Evolutionary conservation across 306 rosid species (phyloP), one percentile per base, ranked within the genome.

Genomic region (Senna siamea): DNA sequence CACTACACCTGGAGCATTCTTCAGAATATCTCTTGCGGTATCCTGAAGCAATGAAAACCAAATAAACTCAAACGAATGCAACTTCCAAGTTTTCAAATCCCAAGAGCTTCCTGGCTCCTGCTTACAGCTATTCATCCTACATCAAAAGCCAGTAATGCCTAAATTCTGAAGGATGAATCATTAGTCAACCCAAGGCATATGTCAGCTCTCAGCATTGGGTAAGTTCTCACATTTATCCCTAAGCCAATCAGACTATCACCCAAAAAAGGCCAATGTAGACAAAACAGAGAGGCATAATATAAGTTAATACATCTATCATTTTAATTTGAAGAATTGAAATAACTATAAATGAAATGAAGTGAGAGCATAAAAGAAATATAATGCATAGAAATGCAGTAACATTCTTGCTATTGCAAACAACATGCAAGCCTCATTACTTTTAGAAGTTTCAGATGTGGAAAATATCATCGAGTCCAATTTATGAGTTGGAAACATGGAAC

Each of bases 1-100:
- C 83, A 92, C 96, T 44, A 94, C 79, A 10, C 99, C 99, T 1
- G 96, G 90, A 62, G 99, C 90, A 12, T 80, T 88, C 85, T 79
- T 92, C 79, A 94, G 85, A 73, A 94, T 92, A 37, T 87, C 85
- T 79, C 89, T 92, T 58, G 98, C 96, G 0, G 90, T 82, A 55
- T 89, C 87, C 96, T 92, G 77, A 54, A 74, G 74, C 72, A 74
- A 65, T 41, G 19, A 12, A 72, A 63, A 73, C 23, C 67, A 80
- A 48, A 69, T 46, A 47, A 64, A 62, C 70, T 73, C 58, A 59
- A 28, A 59, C 35, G 58, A 20, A 61, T 12, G 28, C 6, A 37
- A 37, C 40, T 37, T 37, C 40, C 1, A 69, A 12, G 3, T 51
- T 26, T 28, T 32, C 53, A 61, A 34, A 50, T 47, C 22, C 15